phyloP scores from a whole-genome alignment of 495 filamentous ascomycete genomes.

The Bryoglossum gracile region DNA sequence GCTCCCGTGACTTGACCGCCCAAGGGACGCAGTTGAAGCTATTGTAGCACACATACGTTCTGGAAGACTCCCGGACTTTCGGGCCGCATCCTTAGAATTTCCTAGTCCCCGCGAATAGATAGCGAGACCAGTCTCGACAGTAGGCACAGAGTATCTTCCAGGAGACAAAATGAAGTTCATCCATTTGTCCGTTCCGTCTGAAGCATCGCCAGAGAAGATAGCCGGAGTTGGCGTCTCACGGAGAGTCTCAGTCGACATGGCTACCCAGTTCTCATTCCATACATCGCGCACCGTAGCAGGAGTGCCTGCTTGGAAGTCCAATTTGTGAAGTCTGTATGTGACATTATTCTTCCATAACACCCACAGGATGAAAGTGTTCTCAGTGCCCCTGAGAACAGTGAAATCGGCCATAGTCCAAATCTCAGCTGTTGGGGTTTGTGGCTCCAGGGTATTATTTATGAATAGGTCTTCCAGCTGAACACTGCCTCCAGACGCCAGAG shows the following conservation, averaged over 20 bases:
- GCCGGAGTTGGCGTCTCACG: constrained; percentile 45
- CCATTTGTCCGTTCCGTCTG: constrained; percentile 61
- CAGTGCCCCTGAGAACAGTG: constrained; percentile 37
- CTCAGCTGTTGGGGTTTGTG: constrained; percentile 60
- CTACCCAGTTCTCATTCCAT: constrained; percentile 69
- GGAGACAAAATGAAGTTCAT: constrained; percentile 72
- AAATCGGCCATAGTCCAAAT: constrained; percentile 89
- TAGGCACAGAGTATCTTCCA: constrained; percentile 63
- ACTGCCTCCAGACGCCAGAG: constrained; percentile 52
- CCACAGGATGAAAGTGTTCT: constrained; percentile 54
- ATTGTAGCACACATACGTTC: constrained; percentile 67
- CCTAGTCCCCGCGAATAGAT: constrained; percentile 61
- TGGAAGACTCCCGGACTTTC: constrained; percentile 44
- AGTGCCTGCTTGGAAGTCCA: constrained; percentile 30
- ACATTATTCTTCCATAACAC: constrained; percentile 81
- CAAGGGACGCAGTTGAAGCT: constrained; percentile 52
- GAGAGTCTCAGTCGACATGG: constrained; percentile 57
- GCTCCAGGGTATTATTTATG: constrained; percentile 51
- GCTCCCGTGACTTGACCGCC: constrained; percentile 51
- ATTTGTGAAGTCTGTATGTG: constrained; percentile 59
- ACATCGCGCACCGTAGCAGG: constrained; percentile 33
- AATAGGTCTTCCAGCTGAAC: constrained; percentile 65
- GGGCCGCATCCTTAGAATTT: constrained; percentile 31
- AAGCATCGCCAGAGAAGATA: constrained; percentile 51
- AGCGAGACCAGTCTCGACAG: constrained; percentile 73